Evolutionary conservation across 257 asterid species (phyloP).

Genomic region (Ajuga chamaepitys): DNA sequence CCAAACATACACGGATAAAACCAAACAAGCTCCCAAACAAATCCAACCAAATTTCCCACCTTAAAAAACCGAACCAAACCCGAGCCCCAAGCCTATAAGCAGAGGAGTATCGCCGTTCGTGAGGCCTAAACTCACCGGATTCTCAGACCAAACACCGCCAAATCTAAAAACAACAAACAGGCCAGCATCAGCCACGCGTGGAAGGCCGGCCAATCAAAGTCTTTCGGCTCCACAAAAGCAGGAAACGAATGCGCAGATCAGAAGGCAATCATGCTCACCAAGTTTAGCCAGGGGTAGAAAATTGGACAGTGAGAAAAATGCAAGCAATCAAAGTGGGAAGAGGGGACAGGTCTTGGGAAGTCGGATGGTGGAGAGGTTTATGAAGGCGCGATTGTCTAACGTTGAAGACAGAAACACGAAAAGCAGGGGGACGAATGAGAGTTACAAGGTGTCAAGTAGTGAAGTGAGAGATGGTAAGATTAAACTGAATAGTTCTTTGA

Average conservation of each 20-base stretch:
- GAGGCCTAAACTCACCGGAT: slow-evolving; percentile 22
- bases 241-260: slow-evolving; percentile 12
- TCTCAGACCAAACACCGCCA: slow-evolving; percentile 39
- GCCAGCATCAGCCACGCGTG: slow-evolving; percentile 42
- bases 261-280: slow-evolving; percentile 60
- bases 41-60: slow-evolving; percentile 11
- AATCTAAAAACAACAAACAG: slow-evolving; percentile 41
- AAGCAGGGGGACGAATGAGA: slow-evolving; percentile 36
- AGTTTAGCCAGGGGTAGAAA: slow-evolving; percentile 44
- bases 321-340: slow-evolving; percentile 15
- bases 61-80: slow-evolving; percentile 28
- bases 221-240: slow-evolving; percentile 21
- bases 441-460: slow-evolving; percentile 16
- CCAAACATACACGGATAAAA: slow-evolving; percentile 15
- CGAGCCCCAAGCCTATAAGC: slow-evolving; percentile 19
- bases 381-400: slow-evolving; percentile 48
- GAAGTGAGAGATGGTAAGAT: slow-evolving; percentile 28
- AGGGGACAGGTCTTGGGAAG: slow-evolving; percentile 57
- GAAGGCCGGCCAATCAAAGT: slow-evolving; percentile 27
- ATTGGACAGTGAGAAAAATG: slow-evolving; percentile 20
- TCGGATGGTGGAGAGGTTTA: slow-evolving; percentile 65
- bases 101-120: slow-evolving; percentile 39
- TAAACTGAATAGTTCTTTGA: slow-evolving; percentile 34
- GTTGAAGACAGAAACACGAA: slow-evolving; percentile 23
- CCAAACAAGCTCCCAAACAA: slow-evolving; percentile 16